Evolutionary conservation across 345 rosid species (phyloP), one percentile per base, ranked within the genome.

Genomic region (Psidium guajava): DNA sequence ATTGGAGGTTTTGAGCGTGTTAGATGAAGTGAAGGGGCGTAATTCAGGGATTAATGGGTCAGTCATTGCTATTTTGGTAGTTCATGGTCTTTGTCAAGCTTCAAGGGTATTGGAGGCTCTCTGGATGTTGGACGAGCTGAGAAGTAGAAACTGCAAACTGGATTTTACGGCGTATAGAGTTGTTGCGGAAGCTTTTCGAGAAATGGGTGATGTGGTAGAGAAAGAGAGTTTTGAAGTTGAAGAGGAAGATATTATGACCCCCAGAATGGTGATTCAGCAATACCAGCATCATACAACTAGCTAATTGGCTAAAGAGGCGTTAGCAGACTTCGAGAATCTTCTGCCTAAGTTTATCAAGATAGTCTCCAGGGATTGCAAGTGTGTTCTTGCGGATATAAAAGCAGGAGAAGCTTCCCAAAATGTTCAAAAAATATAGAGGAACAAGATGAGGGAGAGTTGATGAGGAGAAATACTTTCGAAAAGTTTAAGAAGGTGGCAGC

Each of bases 361-460:
- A 85, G 92, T 95, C 93, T 99, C 99, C 6, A 91, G 99, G 89
- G 99, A 98, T 89, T 98, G 94, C 94, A 98, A 98, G 86, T 96
- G 96, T 74, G 87, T 98, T 83, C 97, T 98, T 87, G 94, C 96
- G 74, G 92, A 87, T 87, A 91, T 91, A 96, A 98, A 93, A 85
- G 90, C 89, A 36, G 92, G 89, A 85, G 92, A 89, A 82, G 91
- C 93, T 75, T 82, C 92, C 75, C 89, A 90, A 83, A 83, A 88
- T 81, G 89, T 92, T 25, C 69, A 85, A 89, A 93, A 88, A 94
- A 94, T 20, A 69, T 84, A 32, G 88, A 91, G 52, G 93, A 92
- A 82, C 89, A 84, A 85, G 96, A 94, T 36, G 97, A 94, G 87
- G 90, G 84, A 53, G 93, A 91, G 82, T 84, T 91, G 22, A 86